A percentile compares a stretch with the other conserved stretches of the same genome.
phyloP scores from a whole-genome alignment of 192 early-diverging fungal species.

The Diversispora epigaea region DNA sequence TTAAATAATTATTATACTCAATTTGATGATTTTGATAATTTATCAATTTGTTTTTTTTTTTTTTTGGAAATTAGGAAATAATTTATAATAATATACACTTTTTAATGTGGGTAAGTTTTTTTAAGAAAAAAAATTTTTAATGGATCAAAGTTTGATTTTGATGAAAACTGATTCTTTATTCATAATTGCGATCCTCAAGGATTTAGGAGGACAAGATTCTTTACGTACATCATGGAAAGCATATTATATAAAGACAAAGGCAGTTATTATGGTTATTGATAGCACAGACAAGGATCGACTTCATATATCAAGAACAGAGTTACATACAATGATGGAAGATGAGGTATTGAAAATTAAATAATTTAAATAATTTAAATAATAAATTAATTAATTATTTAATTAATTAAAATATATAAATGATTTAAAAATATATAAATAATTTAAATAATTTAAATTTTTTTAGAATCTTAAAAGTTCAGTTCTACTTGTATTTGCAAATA shows the following conservation, averaged over 20 bases:
- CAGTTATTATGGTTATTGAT: conserved; percentile 73
- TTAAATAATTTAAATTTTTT: not conserved
- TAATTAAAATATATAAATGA: not conserved
- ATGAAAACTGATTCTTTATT: not conserved
- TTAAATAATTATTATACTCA: not conserved
- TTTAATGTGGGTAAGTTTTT: conserved; percentile 66
- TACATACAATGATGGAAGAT: conserved; percentile 68
- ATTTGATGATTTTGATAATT: not conserved
- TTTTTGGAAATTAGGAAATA: conserved; percentile 43
- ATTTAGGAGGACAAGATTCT: conserved; percentile 64
- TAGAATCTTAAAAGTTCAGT: conserved; percentile 60
- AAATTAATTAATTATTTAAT: not conserved
- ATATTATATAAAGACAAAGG: conserved; percentile 67
- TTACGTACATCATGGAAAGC: conserved; percentile 65
- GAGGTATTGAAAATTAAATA: conserved; percentile 42
- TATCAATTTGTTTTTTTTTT: too few species aligned
- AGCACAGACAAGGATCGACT: conserved; percentile 65
- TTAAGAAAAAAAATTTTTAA: not conserved
- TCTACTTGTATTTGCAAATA: conserved; percentile 68
- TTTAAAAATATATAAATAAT: not conserved
- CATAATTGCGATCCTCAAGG: conserved; percentile 36
- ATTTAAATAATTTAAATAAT: not conserved
- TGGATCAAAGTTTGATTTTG: not conserved
- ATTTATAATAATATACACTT: conserved; percentile 69
- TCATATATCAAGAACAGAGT: conserved; percentile 60